These are phyloP conservation scores for Yamadazyma scolyti DNA, from an alignment of 805 yeast species.

Conservation along the genomic window DNA sequence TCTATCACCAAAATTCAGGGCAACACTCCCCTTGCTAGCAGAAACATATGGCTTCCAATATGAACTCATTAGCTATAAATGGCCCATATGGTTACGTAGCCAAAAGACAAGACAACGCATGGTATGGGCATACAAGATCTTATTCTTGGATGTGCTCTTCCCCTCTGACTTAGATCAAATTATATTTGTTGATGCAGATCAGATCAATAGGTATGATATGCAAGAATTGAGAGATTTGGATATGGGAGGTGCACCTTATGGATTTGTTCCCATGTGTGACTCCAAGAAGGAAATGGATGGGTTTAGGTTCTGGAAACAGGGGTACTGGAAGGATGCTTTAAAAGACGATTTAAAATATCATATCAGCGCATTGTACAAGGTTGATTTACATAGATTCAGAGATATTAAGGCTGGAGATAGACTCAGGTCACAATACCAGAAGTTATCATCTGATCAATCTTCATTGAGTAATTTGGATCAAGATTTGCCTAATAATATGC, in stretches of 20 bases:
- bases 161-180: slow-evolving; percentile 74
- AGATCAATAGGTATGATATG: slow-evolving; percentile 73
- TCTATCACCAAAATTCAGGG: slow-evolving; percentile 66
- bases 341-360: slow-evolving; percentile 64
- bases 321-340: slow-evolving; percentile 76
- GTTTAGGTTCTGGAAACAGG: slow-evolving; percentile 86
- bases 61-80: slow-evolving; percentile 77
- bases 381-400: slow-evolving; percentile 70
- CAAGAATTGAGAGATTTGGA: slow-evolving; percentile 65
- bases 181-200: slow-evolving; percentile 85
- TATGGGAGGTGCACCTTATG: slow-evolving; percentile 79
- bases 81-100: slow-evolving; percentile 88
- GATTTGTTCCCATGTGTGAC: slow-evolving; percentile 84
- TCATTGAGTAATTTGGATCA: slow-evolving; percentile 86
- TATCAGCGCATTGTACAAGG: slow-evolving; percentile 79
- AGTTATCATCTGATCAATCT: slow-evolving; percentile 69
- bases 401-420: slow-evolving; percentile 70
- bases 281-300: slow-evolving; percentile 79
- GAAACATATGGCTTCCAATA: slow-evolving; percentile 59
- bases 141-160: slow-evolving; percentile 82
- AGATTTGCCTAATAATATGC: slow-evolving; percentile 89
- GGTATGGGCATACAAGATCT: slow-evolving; percentile 84
- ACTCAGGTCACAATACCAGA: slow-evolving; percentile 80
- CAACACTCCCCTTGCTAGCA: slow-evolving; percentile 58
- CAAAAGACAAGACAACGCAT: slow-evolving; percentile 78